Evolutionary conservation across 108 stramenopile genomes (phyloP).

Genomic region (Skeletonema costatum): DNA sequence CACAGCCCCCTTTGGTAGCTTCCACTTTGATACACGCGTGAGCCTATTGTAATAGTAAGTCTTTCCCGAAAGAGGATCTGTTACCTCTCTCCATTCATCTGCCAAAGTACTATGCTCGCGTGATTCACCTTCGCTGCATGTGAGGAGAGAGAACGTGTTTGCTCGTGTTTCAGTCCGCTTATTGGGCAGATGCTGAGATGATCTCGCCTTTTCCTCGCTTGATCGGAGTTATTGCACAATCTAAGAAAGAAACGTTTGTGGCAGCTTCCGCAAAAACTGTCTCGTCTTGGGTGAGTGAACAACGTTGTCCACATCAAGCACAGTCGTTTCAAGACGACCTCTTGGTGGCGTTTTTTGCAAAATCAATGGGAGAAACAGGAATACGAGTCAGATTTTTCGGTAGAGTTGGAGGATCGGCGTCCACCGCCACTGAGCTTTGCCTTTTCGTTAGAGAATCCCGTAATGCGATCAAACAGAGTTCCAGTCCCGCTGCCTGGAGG

Average conservation of each 20-base stretch:
- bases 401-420: neutral
- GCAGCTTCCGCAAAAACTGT: neutral
- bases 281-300: neutral
- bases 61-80: conserved; percentile 78
- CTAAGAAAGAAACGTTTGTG: neutral
- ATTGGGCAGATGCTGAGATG: neutral
- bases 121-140: neutral
- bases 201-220: neutral
- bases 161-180: neutral
- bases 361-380: neutral
- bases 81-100: conserved; percentile 67
- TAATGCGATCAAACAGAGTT: neutral
- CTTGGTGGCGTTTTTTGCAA: neutral
- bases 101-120: neutral
- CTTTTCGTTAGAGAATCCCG: neutral
- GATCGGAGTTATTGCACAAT: neutral
- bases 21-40: conserved; percentile 92
- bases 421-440: neutral
- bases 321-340: neutral
- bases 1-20: conserved; percentile 56
- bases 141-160: neutral
- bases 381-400: neutral
- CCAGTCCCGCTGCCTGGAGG: neutral
- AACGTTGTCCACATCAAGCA: neutral
- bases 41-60: conserved; percentile 90